Percentiles rank a stretch among this genome's conserved stretches.
Conservation (phyloP, 257 asterid genomes). For the Thymus mandschuricus region DNA sequence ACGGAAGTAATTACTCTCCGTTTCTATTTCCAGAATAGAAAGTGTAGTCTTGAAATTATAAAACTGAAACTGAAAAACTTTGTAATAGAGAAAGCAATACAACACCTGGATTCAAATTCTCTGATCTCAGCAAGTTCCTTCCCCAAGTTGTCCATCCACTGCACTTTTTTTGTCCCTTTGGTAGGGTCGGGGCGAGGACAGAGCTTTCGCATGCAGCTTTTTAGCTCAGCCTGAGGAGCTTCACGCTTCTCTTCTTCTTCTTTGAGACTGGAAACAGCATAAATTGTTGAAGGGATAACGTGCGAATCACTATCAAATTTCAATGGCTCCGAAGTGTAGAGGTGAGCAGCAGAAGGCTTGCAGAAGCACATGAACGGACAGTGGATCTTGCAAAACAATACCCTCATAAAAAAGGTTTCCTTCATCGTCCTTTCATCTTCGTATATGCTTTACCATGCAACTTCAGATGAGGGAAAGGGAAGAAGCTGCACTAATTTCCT, state of each 20-base stretch:
- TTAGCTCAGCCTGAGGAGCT: conserved; percentile 37
- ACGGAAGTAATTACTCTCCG: too few relatives aligned
- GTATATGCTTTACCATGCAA: conserved; percentile 1
- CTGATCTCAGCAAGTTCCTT: conserved; percentile 72
- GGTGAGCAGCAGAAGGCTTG: conserved; percentile 75
- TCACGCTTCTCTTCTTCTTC: conserved; percentile 33
- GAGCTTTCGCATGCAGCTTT: conserved; percentile 64
- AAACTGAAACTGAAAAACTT: background rate
- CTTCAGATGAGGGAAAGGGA: background rate
- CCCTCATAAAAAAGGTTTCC: conserved; percentile 74
- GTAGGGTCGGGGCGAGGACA: conserved; percentile 14
- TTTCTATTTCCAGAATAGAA: background rate
- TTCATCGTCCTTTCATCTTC: conserved; percentile 54
- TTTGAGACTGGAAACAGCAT: conserved; percentile 39
- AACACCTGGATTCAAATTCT: conserved; percentile 81
- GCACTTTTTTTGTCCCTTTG: conserved; percentile 57
- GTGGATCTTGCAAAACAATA: conserved; percentile 76
- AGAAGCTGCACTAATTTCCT: background rate
- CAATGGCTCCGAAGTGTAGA: conserved; percentile 50
- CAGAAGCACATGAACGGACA: conserved; percentile 87
- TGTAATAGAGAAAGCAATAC: background rate
- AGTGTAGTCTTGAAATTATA: background rate
- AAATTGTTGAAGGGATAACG: conserved; percentile 37
- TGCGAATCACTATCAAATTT: conserved; percentile 56
- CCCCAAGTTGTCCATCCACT: conserved; percentile 74